Evolutionary conservation across 768 basidiomycete genomes (phyloP).

Genomic region (Mycena leptocephala): DNA sequence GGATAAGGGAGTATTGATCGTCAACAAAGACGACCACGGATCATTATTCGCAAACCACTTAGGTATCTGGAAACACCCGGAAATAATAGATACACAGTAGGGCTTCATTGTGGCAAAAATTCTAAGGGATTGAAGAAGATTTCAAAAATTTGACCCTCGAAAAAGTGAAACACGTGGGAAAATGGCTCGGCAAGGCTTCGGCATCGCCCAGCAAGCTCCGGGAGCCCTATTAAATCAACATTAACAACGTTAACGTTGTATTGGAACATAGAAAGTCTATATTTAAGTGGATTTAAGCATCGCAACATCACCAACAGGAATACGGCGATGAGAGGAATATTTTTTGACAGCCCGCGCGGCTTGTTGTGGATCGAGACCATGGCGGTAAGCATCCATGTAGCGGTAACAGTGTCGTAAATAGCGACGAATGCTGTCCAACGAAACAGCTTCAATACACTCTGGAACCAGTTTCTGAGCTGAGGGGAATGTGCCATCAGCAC

Average conservation of each 20-base stretch:
- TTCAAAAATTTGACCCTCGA: slow-evolving; percentile 4
- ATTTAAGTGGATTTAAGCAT: slow-evolving; percentile 5
- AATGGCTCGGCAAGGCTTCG: slow-evolving; percentile 17
- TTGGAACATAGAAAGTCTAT: neutral
- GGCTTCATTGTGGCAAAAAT: slow-evolving; percentile 11
- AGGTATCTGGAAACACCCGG: neutral
- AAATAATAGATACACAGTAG: slow-evolving; percentile 6
- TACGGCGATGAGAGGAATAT: slow-evolving; percentile 44
- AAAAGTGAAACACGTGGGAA: slow-evolving; percentile 27
- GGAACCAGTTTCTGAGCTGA: slow-evolving; percentile 42
- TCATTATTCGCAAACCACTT: neutral
- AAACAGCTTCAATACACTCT: slow-evolving; percentile 37
- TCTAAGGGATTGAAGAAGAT: slow-evolving; percentile 22
- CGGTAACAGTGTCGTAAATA: slow-evolving; percentile 39
- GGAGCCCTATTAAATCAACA: neutral
- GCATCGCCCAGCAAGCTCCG: slow-evolving; percentile 8
- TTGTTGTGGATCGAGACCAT: slow-evolving; percentile 42
- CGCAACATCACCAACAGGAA: slow-evolving; percentile 32
- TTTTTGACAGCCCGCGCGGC: slow-evolving; percentile 46
- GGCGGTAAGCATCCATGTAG: slow-evolving; percentile 42
- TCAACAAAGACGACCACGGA: slow-evolving; percentile 20
- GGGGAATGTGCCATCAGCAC: slow-evolving; percentile 42
- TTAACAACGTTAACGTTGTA: neutral
- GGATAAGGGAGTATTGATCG: slow-evolving; percentile 16
- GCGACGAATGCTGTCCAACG: slow-evolving; percentile 34